Evolutionary conservation across 2,329 filamentous ascomycete species (phyloP), one percentile per base, ranked within the genome.

Genomic region (Cyanodermella asteris): DNA sequence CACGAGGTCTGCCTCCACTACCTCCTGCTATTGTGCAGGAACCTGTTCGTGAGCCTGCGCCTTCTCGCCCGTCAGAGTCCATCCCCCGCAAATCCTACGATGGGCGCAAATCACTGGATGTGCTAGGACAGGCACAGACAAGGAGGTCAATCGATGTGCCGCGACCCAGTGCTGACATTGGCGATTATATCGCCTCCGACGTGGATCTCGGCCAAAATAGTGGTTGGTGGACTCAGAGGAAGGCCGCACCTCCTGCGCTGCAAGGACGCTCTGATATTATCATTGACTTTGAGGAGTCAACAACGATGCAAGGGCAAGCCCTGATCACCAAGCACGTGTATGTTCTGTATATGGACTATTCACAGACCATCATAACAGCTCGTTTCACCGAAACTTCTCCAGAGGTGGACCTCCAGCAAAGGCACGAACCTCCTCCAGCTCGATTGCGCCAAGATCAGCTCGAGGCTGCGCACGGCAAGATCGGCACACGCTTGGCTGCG

Each of bases 291-390:
- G 77, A 91, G 34, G 78, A 93, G 42, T 68, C 71, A 2, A 70
- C 62, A 5, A 64, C 72, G 9, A 61, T 64, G 7, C 70, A 71
- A 34, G 70, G 75, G 14, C 72, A 71, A 43, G 68, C 68, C 1
- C 62, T 61, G 1, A 55, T 91, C 12, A 76, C 72, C 5, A 82
- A 82, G 35, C 70, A 82, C 31, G 61, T 93, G 20, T 87, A 74
- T 38, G 57, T 94, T n/a, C 53, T 97, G 6, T 97, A 78, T 53
- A 72, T 81, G 40, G 87, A 97, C 50, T 97, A 97, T 47, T 93
- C 82, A 11, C 87, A 94, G 45, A 94, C 84, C 0, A 61, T 90
- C 34, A 64, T 97, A 39, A 80, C 72, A 0, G 75, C 72, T 11
- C 70, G 62, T 25, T 94, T 74, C 45, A 76, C 91, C 44, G 56